Evolutionary conservation across 2,329 filamentous ascomycete species (phyloP).

Genomic region (Phyllosticta ampelicida): DNA sequence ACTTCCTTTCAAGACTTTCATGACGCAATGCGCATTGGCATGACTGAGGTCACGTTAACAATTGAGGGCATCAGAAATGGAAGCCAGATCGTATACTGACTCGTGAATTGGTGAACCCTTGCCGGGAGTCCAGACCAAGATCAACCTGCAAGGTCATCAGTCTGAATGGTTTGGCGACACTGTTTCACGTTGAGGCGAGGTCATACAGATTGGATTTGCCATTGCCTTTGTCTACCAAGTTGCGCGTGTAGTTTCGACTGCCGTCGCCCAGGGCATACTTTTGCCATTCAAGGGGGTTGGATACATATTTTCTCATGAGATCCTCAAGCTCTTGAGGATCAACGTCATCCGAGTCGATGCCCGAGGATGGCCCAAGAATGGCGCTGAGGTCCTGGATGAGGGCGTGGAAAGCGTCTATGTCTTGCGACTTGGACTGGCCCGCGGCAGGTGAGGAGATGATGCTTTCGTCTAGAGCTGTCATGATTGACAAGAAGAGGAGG

Average conservation of each 20-base stretch:
- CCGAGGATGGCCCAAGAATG: constrained; percentile 68
- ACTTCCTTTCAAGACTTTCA: constrained; percentile 72
- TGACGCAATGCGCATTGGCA: constrained; percentile 75
- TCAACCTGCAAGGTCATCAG: constrained; percentile 44
- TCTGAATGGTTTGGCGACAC: constrained; percentile 10
- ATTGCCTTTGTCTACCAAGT: constrained; percentile 83
- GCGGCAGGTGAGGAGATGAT: background rate
- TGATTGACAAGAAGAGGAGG: background rate
- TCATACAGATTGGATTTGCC: constrained; percentile 60
- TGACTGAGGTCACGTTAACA: constrained; percentile 22
- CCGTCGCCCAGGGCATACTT: constrained; percentile 64
- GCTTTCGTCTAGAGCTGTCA: constrained; percentile 6
- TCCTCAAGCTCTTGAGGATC: constrained; percentile 59
- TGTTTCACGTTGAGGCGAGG: background rate
- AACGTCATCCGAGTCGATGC: constrained; percentile 71
- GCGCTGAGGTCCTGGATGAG: constrained; percentile 65
- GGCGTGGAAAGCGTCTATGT: constrained; percentile 45
- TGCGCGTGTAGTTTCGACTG: constrained; percentile 67
- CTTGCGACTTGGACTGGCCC: background rate
- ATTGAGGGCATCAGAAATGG: background rate
- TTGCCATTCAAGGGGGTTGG: constrained; percentile 58
- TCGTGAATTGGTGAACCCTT: constrained; percentile 81
- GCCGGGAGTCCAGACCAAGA: constrained; percentile 81
- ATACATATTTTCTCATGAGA: constrained; percentile 66
- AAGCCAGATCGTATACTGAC: constrained; percentile 16